Percentiles rank a stretch among this genome's conserved stretches.
Conservation (phyloP, 2,329 filamentous ascomycete species). For the Aureobasidium lini region DNA sequence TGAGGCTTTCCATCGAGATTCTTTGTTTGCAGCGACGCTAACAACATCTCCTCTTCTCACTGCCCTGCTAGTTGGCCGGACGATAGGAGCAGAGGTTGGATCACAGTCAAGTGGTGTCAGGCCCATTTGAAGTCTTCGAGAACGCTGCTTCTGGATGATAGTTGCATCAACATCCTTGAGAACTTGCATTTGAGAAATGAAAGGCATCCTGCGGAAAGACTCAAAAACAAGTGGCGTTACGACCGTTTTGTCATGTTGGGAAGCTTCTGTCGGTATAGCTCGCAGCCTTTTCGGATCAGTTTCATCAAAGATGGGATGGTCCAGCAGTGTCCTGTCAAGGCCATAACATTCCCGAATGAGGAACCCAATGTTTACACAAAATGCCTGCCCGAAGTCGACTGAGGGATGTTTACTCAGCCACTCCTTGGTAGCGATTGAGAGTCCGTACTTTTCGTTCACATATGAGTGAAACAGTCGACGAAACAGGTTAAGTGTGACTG, state of each 20-base stretch:
- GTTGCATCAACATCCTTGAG: slow-evolving; percentile 19
- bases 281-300: slow-evolving; percentile 23
- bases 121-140: slow-evolving; percentile 14
- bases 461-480: slow-evolving; percentile 49
- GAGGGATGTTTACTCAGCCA: slow-evolving; percentile 49
- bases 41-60: slow-evolving; percentile 45
- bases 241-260: slow-evolving; percentile 41
- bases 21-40: slow-evolving; percentile 38
- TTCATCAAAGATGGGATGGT: slow-evolving; percentile 33
- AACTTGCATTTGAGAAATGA: slow-evolving; percentile 44
- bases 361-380: slow-evolving; percentile 55
- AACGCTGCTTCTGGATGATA: slow-evolving; percentile 20
- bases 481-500: slow-evolving; percentile 52
- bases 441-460: slow-evolving; percentile 42
- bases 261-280: slow-evolving; percentile 23
- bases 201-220: slow-evolving; percentile 58
- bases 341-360: slow-evolving; percentile 57
- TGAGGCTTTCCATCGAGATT: slow-evolving; percentile 49
- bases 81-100: background rate
- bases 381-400: slow-evolving; percentile 55
- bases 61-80: background rate
- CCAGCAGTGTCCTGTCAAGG: slow-evolving; percentile 30
- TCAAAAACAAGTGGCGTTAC: slow-evolving; percentile 63
- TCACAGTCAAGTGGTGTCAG: slow-evolving; percentile 20
- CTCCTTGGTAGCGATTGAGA: slow-evolving; percentile 34